Evolutionary conservation across 495 filamentous ascomycete genomes (phyloP).

Genomic region (Hyaloscypha variabilis): DNA sequence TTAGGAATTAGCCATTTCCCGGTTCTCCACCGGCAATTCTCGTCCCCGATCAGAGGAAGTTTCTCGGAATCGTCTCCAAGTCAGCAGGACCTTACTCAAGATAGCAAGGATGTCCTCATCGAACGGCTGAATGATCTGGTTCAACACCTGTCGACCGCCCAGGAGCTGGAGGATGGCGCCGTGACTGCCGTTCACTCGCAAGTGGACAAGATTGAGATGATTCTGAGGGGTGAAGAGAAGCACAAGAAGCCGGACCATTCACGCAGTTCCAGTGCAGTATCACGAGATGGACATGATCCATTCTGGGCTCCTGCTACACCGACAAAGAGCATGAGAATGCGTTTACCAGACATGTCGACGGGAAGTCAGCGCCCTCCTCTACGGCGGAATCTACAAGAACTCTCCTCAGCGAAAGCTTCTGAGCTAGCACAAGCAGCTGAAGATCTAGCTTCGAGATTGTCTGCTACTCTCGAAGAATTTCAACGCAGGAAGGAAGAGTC

Average conservation of each 20-base stretch:
- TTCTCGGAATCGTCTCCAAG: not conserved
- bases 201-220: constrained; percentile 28
- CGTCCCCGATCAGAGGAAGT: constrained; percentile 17
- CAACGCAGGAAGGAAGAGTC: constrained; percentile 51
- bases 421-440: constrained; percentile 44
- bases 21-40: constrained; percentile 25
- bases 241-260: not conserved
- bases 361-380: not conserved
- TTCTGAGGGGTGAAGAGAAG: constrained; percentile 16
- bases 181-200: constrained; percentile 26
- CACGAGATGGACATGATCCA: constrained; percentile 12
- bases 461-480: constrained; percentile 39
- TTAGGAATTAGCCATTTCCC: constrained; percentile 28
- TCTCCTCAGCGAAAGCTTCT: constrained; percentile 31
- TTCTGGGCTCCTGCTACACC: constrained; percentile 30
- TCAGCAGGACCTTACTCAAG: constrained; percentile 32
- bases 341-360: constrained; percentile 6
- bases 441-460: constrained; percentile 41
- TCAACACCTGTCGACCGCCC: constrained; percentile 33
- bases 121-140: constrained; percentile 52
- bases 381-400: not conserved
- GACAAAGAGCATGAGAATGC: constrained; percentile 19
- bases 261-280: not conserved
- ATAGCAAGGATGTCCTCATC: constrained; percentile 50
- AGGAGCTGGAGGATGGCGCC: constrained; percentile 18